Percentiles rank a stretch among this genome's conserved stretches.
Evolutionary conservation across 768 basidiomycete genomes (phyloP).

Genomic region (Phanerodontia chrysosporium): DNA sequence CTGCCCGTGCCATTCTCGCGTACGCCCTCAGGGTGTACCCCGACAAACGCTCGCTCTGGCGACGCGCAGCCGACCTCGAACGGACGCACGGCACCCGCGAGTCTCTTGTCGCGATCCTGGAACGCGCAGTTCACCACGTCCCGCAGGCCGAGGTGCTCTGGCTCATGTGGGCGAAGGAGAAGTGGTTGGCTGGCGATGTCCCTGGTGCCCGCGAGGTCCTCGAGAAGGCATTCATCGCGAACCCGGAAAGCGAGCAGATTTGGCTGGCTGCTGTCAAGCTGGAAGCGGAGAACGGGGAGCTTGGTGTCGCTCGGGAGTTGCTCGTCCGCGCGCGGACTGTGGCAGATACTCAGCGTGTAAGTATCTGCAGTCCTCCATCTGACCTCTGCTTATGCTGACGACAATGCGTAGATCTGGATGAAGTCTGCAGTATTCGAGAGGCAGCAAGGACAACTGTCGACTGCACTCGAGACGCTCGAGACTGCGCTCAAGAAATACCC

Average conservation of each 20-base stretch:
- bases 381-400: not conserved
- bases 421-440: slow-evolving; percentile 95
- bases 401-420: slow-evolving; percentile 85
- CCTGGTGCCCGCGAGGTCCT: slow-evolving; percentile 87
- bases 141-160: slow-evolving; percentile 95
- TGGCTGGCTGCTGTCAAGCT: slow-evolving; percentile 98
- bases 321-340: slow-evolving; percentile 85
- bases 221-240: slow-evolving; percentile 86
- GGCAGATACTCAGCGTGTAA: slow-evolving; percentile 86
- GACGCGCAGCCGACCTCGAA: slow-evolving; percentile 88
- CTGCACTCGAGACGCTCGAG: slow-evolving; percentile 70
- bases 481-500: slow-evolving; percentile 82
- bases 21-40: slow-evolving; percentile 92
- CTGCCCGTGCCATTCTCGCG: slow-evolving; percentile 83
- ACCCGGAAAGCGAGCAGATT: slow-evolving; percentile 95
- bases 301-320: slow-evolving; percentile 80
- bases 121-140: slow-evolving; percentile 82
- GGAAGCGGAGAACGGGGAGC: slow-evolving; percentile 92
- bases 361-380: slow-evolving; percentile 25
- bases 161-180: slow-evolving; percentile 98
- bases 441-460: slow-evolving; percentile 72
- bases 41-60: slow-evolving; percentile 81
- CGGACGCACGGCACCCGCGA: slow-evolving; percentile 87
- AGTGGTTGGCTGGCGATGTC: slow-evolving; percentile 88
- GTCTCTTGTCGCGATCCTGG: slow-evolving; percentile 76